Evolutionary conservation across 2,329 filamentous ascomycete genomes (phyloP), one percentile per base, ranked within the genome.

Genomic region (Dactylonectria macrodidyma): DNA sequence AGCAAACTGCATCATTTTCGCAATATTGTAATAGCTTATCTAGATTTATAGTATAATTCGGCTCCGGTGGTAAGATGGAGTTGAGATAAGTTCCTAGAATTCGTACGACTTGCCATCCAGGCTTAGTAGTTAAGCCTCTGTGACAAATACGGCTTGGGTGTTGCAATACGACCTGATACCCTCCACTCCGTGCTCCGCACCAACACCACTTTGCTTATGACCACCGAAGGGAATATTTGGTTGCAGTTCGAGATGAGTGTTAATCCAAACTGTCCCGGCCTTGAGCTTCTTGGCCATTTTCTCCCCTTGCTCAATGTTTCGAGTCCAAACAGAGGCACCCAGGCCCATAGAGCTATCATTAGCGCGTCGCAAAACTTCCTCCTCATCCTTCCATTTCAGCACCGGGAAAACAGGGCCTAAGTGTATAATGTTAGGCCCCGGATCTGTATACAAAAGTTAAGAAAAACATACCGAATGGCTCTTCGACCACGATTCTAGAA

Each of bases 191-290:
- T 26, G 19, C 64, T 84, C 82, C 46, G 74, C 74, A 0, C 83
- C 83, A 30, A 84, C 72, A 0, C 83, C 83, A 57, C n/a, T n/a
- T n/a, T n/a, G n/a, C n/a, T n/a, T n/a, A n/a, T n/a, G n/a, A n/a
- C n/a, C n/a, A n/a, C n/a, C 81, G 61, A 83, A 83, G 3, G 81
- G 79, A 4, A 68, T 77, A 5, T 72, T 51, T 7, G 76, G 76
- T 1, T 71, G 56, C 1, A 73, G 67, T 6, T 89, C 88, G 70
- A 89, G 80, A 66, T 84, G 88, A 12, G 56, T 81, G 76, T 91
- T 91, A 73, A 91, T 86, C 84, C 87, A 90, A 0, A 91, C 86
- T 2, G 79, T 85, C 0, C 89, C 89, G 0, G 86, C 84, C 73
- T 90, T 85, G 11, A 91, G 79, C 22, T 83, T 81, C 36, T 83